Percentiles rank a stretch among this genome's conserved stretches.
These are phyloP conservation scores for Leishmania guyanensis DNA, from an alignment of 208 protist genomes.

Conservation along the genomic window DNA sequence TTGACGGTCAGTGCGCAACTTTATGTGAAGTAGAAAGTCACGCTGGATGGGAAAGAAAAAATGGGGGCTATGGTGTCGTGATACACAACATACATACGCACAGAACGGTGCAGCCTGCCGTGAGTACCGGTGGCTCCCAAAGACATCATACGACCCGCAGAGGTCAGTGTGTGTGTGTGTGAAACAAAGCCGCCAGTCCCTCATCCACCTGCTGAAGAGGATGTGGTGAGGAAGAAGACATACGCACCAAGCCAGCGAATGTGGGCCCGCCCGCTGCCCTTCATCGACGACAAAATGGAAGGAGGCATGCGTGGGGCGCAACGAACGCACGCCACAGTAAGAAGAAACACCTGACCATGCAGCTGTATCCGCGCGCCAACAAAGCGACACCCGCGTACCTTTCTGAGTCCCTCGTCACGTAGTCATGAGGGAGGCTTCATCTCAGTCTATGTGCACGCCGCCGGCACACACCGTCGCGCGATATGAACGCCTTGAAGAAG, in stretches of 20 bases:
- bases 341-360: too few relatives aligned
- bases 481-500: neutral
- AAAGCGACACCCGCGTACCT: neutral
- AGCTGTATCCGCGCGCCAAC: neutral
- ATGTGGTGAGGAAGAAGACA: neutral
- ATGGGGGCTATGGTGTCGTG: neutral
- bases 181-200: neutral
- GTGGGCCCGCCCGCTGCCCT: neutral
- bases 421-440: neutral
- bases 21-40: neutral
- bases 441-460: neutral
- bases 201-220: neutral
- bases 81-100: neutral
- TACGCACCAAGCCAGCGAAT: neutral
- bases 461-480: neutral
- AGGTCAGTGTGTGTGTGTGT: neutral
- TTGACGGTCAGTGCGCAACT: neutral
- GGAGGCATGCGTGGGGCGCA: neutral
- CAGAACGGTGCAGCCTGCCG: too few relatives aligned
- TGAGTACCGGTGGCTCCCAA: too few relatives aligned
- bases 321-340: neutral
- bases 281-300: neutral
- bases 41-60: neutral
- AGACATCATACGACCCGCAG: neutral
- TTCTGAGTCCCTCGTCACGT: neutral